phyloP scores from a whole-genome alignment of 257 asterid genomes.

The Plectranthus barbatus region DNA sequence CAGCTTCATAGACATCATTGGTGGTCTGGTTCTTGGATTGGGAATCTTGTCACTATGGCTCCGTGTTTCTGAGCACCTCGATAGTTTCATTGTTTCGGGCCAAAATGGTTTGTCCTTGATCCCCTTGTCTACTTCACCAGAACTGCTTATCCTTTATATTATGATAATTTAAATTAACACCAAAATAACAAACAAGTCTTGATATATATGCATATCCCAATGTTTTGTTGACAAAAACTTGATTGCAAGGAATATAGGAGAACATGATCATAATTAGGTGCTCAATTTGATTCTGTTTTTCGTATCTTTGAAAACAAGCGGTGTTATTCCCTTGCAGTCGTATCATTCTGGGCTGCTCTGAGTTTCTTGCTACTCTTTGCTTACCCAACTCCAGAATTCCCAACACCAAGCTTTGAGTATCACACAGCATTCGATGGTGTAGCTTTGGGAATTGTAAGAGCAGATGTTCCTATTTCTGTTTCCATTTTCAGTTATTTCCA shows the following conservation, averaged over 20 bases:
- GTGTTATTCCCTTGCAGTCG: slow-evolving; percentile 40
- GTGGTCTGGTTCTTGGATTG: slow-evolving; percentile 58
- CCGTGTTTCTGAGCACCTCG: slow-evolving; percentile 41
- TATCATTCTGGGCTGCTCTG: slow-evolving; percentile 63
- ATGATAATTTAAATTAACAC: too few relatives aligned
- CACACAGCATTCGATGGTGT: slow-evolving; percentile 78
- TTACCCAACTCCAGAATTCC: slow-evolving; percentile 70
- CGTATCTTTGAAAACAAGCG: neutral
- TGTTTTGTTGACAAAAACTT: neutral
- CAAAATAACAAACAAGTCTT: neutral
- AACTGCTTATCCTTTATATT: neutral
- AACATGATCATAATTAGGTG: neutral
- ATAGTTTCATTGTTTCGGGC: slow-evolving; percentile 52
- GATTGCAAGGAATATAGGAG: neutral
- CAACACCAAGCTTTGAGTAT: slow-evolving; percentile 80
- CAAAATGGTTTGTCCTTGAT: slow-evolving; percentile 46
- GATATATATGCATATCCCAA: neutral
- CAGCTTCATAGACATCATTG: slow-evolving; percentile 68
- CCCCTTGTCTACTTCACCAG: neutral
- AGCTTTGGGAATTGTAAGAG: slow-evolving; percentile 75
- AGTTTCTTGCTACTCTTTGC: slow-evolving; percentile 77
- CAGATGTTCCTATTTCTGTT: neutral
- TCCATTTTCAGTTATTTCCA: too few relatives aligned
- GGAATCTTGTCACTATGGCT: slow-evolving; percentile 67
- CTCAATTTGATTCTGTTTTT: neutral